These are phyloP conservation scores for Lagenaria siceraria DNA, from an alignment of 306 rosid genomes.

Conservation along the genomic window DNA sequence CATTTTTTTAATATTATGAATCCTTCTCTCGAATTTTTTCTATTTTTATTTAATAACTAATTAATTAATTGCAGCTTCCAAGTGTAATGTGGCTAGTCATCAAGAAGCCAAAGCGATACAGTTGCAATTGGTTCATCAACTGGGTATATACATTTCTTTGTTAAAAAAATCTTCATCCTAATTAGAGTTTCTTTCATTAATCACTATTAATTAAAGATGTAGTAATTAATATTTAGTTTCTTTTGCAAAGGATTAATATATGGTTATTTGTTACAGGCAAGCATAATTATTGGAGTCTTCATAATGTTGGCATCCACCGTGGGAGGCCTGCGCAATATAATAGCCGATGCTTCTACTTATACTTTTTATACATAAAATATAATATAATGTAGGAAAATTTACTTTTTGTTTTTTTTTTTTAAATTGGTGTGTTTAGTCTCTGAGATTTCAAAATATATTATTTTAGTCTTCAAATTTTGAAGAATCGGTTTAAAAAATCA, in stretches of 20 bases:
- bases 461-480: no score
- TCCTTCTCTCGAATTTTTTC: no score
- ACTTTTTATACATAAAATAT: constrained; percentile 48
- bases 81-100: constrained; percentile 80
- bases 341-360: constrained; percentile 73
- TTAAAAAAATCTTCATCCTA: background rate
- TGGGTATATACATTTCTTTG: constrained; percentile 42
- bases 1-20: no score
- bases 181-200: background rate
- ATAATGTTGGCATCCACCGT: constrained; percentile 85
- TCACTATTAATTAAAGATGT: background rate
- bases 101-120: constrained; percentile 75
- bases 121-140: constrained; percentile 73
- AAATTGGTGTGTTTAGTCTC: no score
- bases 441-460: no score
- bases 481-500: no score
- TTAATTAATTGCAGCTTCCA: constrained; percentile 53
- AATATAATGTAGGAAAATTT: no score
- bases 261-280: constrained; percentile 21
- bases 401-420: no score
- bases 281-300: constrained; percentile 63
- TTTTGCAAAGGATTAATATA: no score
- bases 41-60: no score
- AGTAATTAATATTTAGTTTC: background rate
- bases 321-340: constrained; percentile 80